phyloP scores from a whole-genome alignment of 768 basidiomycete species.

The Infundibulicybe gibba region DNA sequence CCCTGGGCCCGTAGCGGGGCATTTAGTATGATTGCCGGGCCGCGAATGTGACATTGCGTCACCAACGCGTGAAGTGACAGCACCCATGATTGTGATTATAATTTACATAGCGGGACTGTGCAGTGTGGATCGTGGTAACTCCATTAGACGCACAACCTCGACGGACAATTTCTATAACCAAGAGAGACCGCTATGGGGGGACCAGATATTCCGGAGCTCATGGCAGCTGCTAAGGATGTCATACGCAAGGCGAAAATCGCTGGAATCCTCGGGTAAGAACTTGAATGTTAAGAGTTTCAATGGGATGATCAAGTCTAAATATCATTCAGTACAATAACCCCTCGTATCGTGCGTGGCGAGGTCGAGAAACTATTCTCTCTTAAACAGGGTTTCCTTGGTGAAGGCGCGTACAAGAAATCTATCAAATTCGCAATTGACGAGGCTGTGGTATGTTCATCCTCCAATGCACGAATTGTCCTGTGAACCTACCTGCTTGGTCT shows the following conservation, averaged over 20 bases:
- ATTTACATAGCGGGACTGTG: no score
- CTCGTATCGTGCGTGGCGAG: constrained; percentile 44
- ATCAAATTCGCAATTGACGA: constrained; percentile 40
- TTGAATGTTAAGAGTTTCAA: neutral
- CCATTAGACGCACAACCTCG: no score
- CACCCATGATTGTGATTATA: no score
- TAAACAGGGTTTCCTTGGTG: constrained; percentile 38
- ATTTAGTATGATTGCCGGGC: no score
- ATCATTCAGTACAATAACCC: constrained; percentile 37
- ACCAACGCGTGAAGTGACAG: no score
- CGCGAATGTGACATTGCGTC: no score
- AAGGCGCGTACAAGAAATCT: constrained; percentile 37
- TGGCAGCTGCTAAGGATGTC: constrained; percentile 25
- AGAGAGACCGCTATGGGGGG: constrained; percentile 13
- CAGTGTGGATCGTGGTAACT: no score
- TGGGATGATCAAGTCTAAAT: neutral
- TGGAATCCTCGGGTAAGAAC: constrained; percentile 24
- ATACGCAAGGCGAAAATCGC: constrained; percentile 19
- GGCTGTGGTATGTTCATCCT: constrained; percentile 25
- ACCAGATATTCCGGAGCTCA: constrained; percentile 25
- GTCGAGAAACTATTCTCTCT: constrained; percentile 45
- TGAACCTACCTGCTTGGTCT: neutral
- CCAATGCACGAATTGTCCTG: neutral
- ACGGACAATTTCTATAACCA: no score
- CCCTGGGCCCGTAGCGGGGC: no score